Percentiles rank a stretch among this genome's conserved stretches.
Evolutionary conservation across 2,329 filamentous ascomycete genomes (phyloP).

Genomic region (Fusarium sp.): DNA sequence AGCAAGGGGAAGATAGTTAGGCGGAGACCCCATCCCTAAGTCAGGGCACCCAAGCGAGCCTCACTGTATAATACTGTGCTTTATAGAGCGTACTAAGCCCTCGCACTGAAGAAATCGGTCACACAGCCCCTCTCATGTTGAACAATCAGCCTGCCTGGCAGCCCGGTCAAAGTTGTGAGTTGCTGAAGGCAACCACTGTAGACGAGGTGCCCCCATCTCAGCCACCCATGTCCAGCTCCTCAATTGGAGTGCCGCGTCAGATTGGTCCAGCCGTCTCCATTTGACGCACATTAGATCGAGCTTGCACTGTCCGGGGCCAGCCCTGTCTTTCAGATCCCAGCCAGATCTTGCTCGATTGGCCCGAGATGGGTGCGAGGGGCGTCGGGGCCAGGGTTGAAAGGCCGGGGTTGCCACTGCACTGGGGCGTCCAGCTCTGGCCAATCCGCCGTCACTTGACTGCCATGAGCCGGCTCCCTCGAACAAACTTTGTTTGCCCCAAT

Average conservation of each 20-base stretch:
- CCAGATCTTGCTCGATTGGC: constrained; percentile 35
- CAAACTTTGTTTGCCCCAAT: constrained; percentile 29
- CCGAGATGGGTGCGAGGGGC: constrained; percentile 20
- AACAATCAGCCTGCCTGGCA: constrained; percentile 8
- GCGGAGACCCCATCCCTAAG: constrained; percentile 35
- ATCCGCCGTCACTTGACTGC: constrained; percentile 12
- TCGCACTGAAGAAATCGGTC: constrained; percentile 3
- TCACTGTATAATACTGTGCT: constrained; percentile 7
- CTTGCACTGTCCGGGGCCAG: constrained; percentile 36
- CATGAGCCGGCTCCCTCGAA: constrained; percentile 5
- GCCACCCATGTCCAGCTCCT: constrained; percentile 4
- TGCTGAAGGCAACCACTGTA: constrained; percentile 17
- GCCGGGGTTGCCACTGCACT: constrained; percentile 34
- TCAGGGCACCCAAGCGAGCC: constrained; percentile 11
- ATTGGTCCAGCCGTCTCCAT: constrained; percentile 24
- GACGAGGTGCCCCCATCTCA: background rate
- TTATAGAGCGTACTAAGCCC: constrained; percentile 1
- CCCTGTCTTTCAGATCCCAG: constrained; percentile 37
- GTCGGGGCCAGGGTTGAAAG: constrained; percentile 6
- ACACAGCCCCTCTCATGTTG: constrained; percentile 24
- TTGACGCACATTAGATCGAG: constrained; percentile 39
- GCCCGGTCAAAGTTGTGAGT: background rate
- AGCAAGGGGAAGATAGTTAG: constrained; percentile 37
- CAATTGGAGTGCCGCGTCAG: constrained; percentile 15
- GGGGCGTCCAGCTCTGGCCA: constrained; percentile 23